phyloP scores from a whole-genome alignment of 345 rosid genomes.

The Eucalyptus urophylla region DNA sequence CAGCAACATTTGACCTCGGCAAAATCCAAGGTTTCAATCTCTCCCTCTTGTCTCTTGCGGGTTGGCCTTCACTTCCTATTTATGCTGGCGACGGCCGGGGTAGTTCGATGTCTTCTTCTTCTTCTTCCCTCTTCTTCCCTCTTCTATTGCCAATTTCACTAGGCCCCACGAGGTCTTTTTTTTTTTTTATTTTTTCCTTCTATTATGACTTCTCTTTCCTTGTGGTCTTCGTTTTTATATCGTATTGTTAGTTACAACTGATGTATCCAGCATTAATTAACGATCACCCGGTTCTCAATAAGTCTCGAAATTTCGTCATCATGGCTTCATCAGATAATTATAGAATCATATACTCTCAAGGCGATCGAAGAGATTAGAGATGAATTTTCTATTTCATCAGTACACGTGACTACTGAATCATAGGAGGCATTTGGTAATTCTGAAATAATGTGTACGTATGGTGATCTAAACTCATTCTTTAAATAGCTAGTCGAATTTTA shows the following conservation, averaged over 20 bases:
- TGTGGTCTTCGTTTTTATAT: neutral
- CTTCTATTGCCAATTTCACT: neutral
- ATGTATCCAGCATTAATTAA: accelerated
- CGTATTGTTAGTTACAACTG: neutral
- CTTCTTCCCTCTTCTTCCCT: neutral
- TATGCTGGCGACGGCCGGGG: neutral
- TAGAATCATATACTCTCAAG: accelerated
- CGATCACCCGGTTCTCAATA: accelerated
- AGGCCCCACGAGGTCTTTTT: neutral
- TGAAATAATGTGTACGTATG: accelerated
- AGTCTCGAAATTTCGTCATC: accelerated
- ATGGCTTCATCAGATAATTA: accelerated
- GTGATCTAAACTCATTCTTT: neutral
- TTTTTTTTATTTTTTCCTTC: neutral
- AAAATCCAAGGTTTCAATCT: neutral
- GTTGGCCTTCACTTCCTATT: neutral
- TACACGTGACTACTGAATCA: neutral
- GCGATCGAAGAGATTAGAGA: accelerated
- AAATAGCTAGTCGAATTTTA: neutral
- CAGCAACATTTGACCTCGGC: neutral
- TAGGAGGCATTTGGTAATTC: accelerated
- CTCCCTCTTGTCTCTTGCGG: neutral
- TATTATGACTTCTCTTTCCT: too few relatives aligned
- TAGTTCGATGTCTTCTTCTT: neutral
- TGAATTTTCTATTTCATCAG: neutral